Evolutionary conservation across 1,139 yeast genomes (phyloP), one percentile per base, ranked within the genome.

Genomic region (Yamadazyma buinensis): DNA sequence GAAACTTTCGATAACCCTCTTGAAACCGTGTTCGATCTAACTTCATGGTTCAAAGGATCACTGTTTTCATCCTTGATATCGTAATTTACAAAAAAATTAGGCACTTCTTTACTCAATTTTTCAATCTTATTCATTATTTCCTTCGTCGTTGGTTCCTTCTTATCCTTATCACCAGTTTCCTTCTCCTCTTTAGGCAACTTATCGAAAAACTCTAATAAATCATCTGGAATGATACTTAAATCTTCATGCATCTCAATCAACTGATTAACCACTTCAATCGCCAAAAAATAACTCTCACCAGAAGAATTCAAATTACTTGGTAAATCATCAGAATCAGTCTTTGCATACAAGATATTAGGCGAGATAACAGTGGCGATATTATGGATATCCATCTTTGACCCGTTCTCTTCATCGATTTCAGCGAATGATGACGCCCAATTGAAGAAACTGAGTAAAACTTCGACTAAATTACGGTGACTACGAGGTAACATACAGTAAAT

Each of bases 401-500:
- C 98, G 18, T 77, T 76, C 46, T 82, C 86, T 49, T 84, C 87
- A 49, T 84, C 94, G 41, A 84, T 77, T 47, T 86, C 92, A 1
- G 97, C 85, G 61, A 94, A 94, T 5, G 97, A 86, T 0, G 97
- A 90, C 2, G 90, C 95, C 97, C 98, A 92, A 57, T 82, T 82
- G 56, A 94, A 76, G 57, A 94, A 94, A 43, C 82, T 81, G 24
- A 90, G 68, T 34, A 94, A 64, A 5, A 90, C 96, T 54, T 94
- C 98, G 36, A 90, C 70, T 34, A 87, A 72, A 54, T 88, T 95
- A 36, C 98, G 75, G 53, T 90, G 86, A 18, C 80, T 72, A 41
- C 82, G 69, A 1, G 97, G 97, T 28, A 94, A 64, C 69, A 92
- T 65, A 37, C 95, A 77, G 51, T 88, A 85, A 3, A 84, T 73